Conservation (phyloP, 2,329 filamentous ascomycete species). For the Immersiporthe knoxdaviesiana region DNA sequence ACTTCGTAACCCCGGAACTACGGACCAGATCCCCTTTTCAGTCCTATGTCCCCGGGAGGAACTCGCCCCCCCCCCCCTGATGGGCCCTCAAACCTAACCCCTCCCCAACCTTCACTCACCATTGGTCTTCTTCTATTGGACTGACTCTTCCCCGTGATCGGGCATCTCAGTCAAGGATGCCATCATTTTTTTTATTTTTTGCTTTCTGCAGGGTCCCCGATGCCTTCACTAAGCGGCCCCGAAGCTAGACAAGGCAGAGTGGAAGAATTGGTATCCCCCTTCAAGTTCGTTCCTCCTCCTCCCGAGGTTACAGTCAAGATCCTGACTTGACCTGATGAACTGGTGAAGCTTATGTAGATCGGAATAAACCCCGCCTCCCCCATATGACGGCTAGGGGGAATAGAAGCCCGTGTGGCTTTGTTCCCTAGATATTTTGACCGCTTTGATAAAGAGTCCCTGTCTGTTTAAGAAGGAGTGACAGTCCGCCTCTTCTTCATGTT, state of each 20-base stretch:
- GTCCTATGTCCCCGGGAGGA: neutral
- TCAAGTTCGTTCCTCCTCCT: neutral
- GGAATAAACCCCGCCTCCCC: neutral
- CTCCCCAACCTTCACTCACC: neutral
- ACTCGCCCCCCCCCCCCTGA: neutral
- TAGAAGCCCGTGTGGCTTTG: neutral
- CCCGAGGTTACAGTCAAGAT: neutral
- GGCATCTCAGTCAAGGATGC: neutral
- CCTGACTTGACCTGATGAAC: too few relatives aligned
- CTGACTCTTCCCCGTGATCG: neutral
- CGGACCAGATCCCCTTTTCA: neutral
- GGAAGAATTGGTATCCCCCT: too few relatives aligned
- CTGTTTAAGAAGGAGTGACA: neutral
- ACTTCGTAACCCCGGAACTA: neutral
- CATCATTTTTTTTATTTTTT: neutral
- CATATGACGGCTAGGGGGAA: neutral
- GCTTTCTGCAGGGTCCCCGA: neutral
- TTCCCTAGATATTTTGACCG: neutral
- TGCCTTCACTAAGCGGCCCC: neutral
- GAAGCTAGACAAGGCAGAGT: neutral
- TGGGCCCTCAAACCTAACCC: neutral
- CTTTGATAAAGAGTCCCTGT: neutral
- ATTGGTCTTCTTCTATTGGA: neutral
- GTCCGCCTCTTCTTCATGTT: neutral
- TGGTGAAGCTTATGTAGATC: neutral